Evolutionary conservation across 352 stramenopile species (phyloP).

Genomic region (Phytophthora meadii): DNA sequence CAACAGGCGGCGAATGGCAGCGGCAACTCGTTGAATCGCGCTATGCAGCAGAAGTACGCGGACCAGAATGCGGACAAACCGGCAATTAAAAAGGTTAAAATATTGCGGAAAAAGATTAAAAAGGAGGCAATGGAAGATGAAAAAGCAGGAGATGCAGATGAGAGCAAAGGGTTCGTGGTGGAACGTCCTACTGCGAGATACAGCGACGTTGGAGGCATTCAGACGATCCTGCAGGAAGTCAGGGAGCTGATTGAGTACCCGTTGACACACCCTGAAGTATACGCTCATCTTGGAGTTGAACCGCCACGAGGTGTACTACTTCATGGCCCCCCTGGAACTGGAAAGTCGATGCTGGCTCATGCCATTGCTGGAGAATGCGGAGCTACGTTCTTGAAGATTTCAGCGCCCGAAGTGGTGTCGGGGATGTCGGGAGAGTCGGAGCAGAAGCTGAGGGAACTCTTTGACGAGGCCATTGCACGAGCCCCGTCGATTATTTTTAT

Average conservation of each 20-base stretch:
- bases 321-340: slow-evolving; percentile 93
- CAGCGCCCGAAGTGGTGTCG: slow-evolving; percentile 94
- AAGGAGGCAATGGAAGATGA: slow-evolving; percentile 15
- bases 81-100: slow-evolving; percentile 75
- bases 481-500: slow-evolving; percentile 98
- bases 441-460: slow-evolving; percentile 91
- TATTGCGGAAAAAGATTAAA: slow-evolving; percentile 50
- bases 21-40: slow-evolving; percentile 78
- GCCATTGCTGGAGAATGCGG: slow-evolving; percentile 94
- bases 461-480: slow-evolving; percentile 95
- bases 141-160: slow-evolving; percentile 1
- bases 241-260: slow-evolving; percentile 96
- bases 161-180: slow-evolving; percentile 70
- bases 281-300: slow-evolving; percentile 92
- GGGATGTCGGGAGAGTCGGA: slow-evolving; percentile 93
- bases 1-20: slow-evolving; percentile 38
- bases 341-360: slow-evolving; percentile 94
- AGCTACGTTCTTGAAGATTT: slow-evolving; percentile 89
- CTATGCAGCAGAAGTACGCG: slow-evolving; percentile 81
- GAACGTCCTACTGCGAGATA: slow-evolving; percentile 82
- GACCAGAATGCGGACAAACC: slow-evolving; percentile 39
- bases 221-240: slow-evolving; percentile 88
- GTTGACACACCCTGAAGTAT: slow-evolving; percentile 94
- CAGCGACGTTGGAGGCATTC: slow-evolving; percentile 90
- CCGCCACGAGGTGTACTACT: slow-evolving; percentile 92